A percentile compares a stretch with the other conserved stretches of the same genome.
Conservation (phyloP, 202 grass and related monocot species). For the Setaria italica region DNA sequence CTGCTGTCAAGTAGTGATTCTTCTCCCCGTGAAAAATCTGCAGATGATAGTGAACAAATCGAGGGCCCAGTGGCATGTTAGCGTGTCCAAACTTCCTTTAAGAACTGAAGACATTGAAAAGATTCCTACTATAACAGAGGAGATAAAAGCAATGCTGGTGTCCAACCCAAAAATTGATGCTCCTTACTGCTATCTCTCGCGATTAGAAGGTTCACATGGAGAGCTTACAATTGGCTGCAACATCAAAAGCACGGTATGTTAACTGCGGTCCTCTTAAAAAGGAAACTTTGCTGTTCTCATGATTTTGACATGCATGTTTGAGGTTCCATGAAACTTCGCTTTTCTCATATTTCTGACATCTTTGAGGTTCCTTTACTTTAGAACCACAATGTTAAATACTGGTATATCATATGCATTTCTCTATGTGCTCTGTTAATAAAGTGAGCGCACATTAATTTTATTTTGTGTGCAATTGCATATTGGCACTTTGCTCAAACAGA, state of each 20-base stretch:
- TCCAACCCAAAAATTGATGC: conserved; percentile 63
- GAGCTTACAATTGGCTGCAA: conserved; percentile 70
- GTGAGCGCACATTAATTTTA: background rate
- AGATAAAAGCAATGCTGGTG: conserved; percentile 61
- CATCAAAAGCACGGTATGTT: conserved; percentile 68
- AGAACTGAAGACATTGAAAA: conserved; percentile 62
- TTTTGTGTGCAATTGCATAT: background rate
- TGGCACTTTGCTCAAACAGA: background rate
- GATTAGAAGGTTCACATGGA: conserved; percentile 54
- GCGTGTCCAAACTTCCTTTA: conserved; percentile 64
- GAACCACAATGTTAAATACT: background rate
- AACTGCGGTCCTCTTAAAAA: background rate
- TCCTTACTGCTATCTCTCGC: conserved; percentile 69
- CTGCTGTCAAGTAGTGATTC: background rate
- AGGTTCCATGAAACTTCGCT: background rate
- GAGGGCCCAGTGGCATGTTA: conserved; percentile 57
- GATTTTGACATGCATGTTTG: no score
- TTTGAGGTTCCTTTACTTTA: conserved; percentile 3
- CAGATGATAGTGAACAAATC: conserved; percentile 83
- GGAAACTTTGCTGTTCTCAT: no score
- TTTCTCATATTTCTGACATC: conserved; percentile 25
- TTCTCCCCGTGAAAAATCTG: conserved; percentile 1
- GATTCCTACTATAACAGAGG: conserved; percentile 62
- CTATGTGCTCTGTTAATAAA: background rate
- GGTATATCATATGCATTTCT: background rate